These are phyloP conservation scores for Nothophaeocryptopus gaeumannii DNA, from an alignment of 2,329 filamentous ascomycete genomes.

Conservation along the genomic window DNA sequence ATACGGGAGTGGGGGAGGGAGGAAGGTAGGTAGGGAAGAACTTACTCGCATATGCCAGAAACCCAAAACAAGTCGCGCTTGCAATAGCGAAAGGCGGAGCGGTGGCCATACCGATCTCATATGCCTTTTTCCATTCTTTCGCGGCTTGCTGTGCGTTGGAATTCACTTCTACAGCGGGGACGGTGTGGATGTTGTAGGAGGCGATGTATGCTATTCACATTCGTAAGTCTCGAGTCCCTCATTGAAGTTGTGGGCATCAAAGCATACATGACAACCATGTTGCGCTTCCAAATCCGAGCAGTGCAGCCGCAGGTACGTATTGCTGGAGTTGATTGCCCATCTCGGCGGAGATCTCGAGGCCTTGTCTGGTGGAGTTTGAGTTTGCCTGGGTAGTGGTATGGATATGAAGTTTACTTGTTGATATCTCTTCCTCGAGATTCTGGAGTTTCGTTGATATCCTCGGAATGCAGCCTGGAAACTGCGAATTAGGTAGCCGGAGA, in stretches of 20 bases:
- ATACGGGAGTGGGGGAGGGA: not conserved
- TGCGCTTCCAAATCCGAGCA: conserved; percentile 21
- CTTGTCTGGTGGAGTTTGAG: too few species aligned
- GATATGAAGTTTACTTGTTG: too few species aligned
- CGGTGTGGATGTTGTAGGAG: conserved; percentile 18
- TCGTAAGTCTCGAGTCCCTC: too few species aligned
- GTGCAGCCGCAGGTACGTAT: conserved; percentile 16
- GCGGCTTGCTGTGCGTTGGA: conserved; percentile 18
- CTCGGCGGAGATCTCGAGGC: too few species aligned
- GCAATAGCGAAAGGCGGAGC: conserved; percentile 24
- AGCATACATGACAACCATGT: conserved; percentile 18
- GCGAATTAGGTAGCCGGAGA: too few species aligned
- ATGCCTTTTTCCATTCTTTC: conserved; percentile 28
- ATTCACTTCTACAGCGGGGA: conserved; percentile 23
- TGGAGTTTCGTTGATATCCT: too few species aligned
- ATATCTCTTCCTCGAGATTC: too few species aligned
- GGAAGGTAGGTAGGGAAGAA: not conserved
- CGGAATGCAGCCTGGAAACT: too few species aligned
- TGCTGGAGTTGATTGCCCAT: conserved; percentile 16
- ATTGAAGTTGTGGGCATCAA: not conserved
- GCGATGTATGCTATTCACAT: conserved; percentile 18
- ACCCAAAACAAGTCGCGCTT: conserved; percentile 19
- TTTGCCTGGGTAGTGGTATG: too few species aligned
- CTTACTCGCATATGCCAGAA: conserved; percentile 24
- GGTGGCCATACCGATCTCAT: conserved; percentile 20